These are phyloP conservation scores for Candida easanensis DNA, from an alignment of 805 yeast species.

Conservation along the genomic window DNA sequence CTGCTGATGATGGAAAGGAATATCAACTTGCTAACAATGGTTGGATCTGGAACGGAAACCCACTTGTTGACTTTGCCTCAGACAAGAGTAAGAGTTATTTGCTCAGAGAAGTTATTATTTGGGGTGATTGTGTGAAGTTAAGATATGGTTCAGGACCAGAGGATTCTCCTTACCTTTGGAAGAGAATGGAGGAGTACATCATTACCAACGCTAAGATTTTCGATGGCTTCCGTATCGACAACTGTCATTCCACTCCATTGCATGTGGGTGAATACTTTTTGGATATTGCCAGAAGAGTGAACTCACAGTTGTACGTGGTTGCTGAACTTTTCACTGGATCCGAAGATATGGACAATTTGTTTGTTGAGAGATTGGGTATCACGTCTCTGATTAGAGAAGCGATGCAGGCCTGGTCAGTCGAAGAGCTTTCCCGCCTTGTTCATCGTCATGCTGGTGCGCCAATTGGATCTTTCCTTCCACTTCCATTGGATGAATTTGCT, in stretches of 20 bases:
- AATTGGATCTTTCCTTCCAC: slow-evolving; percentile 83
- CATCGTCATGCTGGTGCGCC: slow-evolving; percentile 96
- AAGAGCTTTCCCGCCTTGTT: slow-evolving; percentile 79
- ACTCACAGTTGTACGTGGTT: slow-evolving; percentile 86
- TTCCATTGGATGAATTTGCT: slow-evolving; percentile 72
- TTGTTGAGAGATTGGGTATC: slow-evolving; percentile 87
- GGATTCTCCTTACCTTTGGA: slow-evolving; percentile 90
- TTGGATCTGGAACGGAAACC: slow-evolving; percentile 98
- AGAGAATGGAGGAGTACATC: slow-evolving; percentile 78
- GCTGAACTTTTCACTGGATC: slow-evolving; percentile 95
- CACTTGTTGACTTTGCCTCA: slow-evolving; percentile 91
- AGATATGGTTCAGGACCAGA: slow-evolving; percentile 75
- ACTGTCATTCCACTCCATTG: slow-evolving; percentile 93
- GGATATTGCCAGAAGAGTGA: slow-evolving; percentile 81
- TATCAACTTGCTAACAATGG: slow-evolving; percentile 92
- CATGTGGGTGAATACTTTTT: slow-evolving; percentile 89
- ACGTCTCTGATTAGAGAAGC: slow-evolving; percentile 92
- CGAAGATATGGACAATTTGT: slow-evolving; percentile 83
- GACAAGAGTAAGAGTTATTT: slow-evolving; percentile 73
- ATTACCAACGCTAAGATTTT: slow-evolving; percentile 68
- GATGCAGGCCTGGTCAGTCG: slow-evolving; percentile 92
- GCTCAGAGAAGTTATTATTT: slow-evolving; percentile 88
- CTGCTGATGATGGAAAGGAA: slow-evolving; percentile 45
- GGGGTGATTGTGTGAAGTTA: slow-evolving; percentile 97
- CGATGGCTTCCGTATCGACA: slow-evolving; percentile 89